Conservation (phyloP, 2,329 filamentous ascomycete genomes). For the Pseudogymnoascus sp. region DNA sequence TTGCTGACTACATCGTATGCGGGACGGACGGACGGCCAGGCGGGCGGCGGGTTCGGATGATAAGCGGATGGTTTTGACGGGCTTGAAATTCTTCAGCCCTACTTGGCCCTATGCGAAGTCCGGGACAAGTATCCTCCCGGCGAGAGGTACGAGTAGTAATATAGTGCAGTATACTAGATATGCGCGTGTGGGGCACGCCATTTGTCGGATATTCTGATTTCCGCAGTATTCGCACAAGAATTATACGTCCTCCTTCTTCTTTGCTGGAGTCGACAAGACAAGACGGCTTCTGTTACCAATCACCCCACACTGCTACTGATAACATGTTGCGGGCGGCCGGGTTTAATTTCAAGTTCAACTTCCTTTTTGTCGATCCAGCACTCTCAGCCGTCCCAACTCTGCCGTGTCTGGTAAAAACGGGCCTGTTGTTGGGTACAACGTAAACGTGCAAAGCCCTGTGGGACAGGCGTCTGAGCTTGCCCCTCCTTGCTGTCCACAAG, state of each 20-base stretch:
- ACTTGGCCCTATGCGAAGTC: slow-evolving; percentile 11
- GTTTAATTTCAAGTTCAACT: slow-evolving; percentile 1
- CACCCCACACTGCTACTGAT: not conserved
- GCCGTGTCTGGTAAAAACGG: slow-evolving; percentile 3
- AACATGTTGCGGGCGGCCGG: not conserved
- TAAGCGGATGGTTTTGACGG: not conserved
- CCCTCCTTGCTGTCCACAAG: not conserved
- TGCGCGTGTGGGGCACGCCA: slow-evolving; percentile 3
- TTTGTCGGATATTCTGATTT: not conserved
- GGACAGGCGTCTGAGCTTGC: slow-evolving; percentile 5
- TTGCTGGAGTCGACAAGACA: not conserved
- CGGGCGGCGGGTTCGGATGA: slow-evolving; percentile 13
- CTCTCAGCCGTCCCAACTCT: not conserved
- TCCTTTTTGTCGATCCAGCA: slow-evolving; percentile 5
- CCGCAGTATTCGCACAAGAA: not conserved
- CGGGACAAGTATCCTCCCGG: slow-evolving; percentile 5
- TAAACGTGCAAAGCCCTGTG: slow-evolving; percentile 1
- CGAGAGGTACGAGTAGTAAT: not conserved
- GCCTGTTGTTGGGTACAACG: slow-evolving; percentile 1
- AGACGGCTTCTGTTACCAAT: not conserved
- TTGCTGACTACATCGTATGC: slow-evolving; percentile 1
- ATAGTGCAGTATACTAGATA: not conserved
- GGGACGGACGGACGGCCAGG: slow-evolving; percentile 10
- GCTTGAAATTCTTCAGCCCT: slow-evolving; percentile 11
- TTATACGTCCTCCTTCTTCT: not conserved